Evolutionary conservation across 169 alveolate species (phyloP), one percentile per base, ranked within the genome.

Genomic region (Cryptosporidium tyzzeri): DNA sequence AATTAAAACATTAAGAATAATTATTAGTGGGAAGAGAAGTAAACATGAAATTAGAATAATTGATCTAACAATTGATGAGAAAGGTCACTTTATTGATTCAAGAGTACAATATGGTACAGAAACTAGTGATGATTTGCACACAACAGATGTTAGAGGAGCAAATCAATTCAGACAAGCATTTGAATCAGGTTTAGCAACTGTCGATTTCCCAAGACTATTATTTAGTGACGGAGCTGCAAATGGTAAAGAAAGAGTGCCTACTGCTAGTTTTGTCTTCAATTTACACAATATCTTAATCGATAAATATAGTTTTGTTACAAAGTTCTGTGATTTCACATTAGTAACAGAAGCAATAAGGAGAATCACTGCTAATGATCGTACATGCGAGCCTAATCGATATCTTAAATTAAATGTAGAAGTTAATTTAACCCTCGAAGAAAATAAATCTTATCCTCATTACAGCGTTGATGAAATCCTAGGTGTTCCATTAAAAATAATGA

Each of bases 161-260:
- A 80, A 80, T 29, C 89, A 80, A 45, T 80, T 80, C 50, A 80
- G 89, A 80, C 89, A 80, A 48, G 89, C 89, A n/a, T 80, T 80
- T 80, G 89, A 80, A 62, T 80, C 89, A 41, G 89, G 89, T 41
- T 59, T 62, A 21, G 89, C 89, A 41, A 80, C 89, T 45, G 89
- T 80, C 12, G 89, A 80, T 23, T 80, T 80, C 89, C 89, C 89
- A 62, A 80, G 89, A 62, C 26, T 80, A 0, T 39, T 80, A 26
- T 80, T 37, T 31, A 80, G 89, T 12, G 89, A 80, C 44, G 89
- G 89, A 9, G 89, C 89, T 21, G 89, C 89, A 35, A 80, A 80
- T 80, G 89, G 89, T 9, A 80, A 80, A 59, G 89, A 80, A 41
- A 80, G 89, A 62, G 89, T 80, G 6, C 89, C 89, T 26, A 80